A percentile compares a stretch with the other conserved stretches of the same genome.
phyloP scores from a whole-genome alignment of 345 rosid genomes.

The Balakata baccata region DNA sequence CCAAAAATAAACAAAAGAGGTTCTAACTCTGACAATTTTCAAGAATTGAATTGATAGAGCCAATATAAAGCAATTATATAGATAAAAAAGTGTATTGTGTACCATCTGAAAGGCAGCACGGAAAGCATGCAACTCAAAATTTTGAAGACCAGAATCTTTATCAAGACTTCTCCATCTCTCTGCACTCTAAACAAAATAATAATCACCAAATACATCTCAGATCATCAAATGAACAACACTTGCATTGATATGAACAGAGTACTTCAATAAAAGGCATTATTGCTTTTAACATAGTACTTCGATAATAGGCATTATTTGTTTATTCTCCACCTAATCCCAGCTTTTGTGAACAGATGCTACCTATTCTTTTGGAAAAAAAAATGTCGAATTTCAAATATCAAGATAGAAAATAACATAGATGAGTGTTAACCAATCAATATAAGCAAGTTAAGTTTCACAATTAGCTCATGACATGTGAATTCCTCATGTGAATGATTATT shows the following conservation, averaged over 20 bases:
- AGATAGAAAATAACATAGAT: too few relatives aligned
- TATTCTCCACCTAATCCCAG: too few relatives aligned
- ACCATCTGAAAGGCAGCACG: constrained; percentile 97
- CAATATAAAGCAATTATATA: constrained; percentile 3
- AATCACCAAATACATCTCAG: constrained; percentile 8
- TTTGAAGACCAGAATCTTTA: constrained; percentile 68
- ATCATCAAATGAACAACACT: not conserved
- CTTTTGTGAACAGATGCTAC: not conserved
- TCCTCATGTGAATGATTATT: not conserved
- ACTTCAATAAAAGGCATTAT: not conserved
- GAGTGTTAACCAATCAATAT: not conserved
- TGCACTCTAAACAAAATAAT: constrained; percentile 61
- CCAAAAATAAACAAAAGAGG: constrained; percentile 5
- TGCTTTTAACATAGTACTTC: not conserved
- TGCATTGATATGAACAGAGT: not conserved
- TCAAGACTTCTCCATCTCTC: constrained; percentile 80
- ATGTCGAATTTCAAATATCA: not conserved
- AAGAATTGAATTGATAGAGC: constrained; percentile 1
- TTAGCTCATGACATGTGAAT: not conserved
- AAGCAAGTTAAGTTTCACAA: not conserved
- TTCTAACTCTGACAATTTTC: not conserved
- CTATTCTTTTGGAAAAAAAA: not conserved
- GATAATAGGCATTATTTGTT: not conserved
- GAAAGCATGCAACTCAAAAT: constrained; percentile 83
- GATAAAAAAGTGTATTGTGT: constrained; percentile 15